Conservation (phyloP, 2,329 filamentous ascomycete species). For the Xylaria sp. region DNA sequence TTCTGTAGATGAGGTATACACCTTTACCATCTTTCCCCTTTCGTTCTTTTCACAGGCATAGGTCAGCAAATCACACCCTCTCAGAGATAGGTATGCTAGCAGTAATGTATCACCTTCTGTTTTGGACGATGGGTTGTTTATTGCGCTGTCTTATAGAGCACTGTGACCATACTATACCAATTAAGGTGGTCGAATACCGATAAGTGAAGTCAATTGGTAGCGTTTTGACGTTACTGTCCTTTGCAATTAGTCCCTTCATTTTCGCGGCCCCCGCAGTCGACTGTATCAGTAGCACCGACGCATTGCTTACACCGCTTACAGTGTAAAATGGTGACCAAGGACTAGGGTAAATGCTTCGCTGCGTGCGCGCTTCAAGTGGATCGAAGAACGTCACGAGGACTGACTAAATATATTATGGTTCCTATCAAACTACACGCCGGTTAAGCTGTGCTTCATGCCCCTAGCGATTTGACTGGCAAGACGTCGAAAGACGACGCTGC, state of each 20-base stretch:
- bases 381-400: conserved; percentile 31
- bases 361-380: conserved; percentile 21
- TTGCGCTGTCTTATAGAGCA: neutral
- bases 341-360: conserved; percentile 22
- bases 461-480: conserved; percentile 28
- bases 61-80: conserved; percentile 5
- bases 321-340: conserved; percentile 4
- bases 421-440: conserved; percentile 27
- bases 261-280: neutral
- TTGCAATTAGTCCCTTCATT: neutral
- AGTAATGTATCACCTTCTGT: neutral
- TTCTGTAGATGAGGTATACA: neutral
- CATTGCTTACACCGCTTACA: conserved; percentile 3
- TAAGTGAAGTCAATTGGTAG: neutral
- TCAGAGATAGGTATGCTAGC: conserved; percentile 1
- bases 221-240: neutral
- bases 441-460: conserved; percentile 23
- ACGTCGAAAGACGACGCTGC: conserved; percentile 15
- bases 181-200: neutral
- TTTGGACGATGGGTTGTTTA: conserved; percentile 9
- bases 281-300: neutral
- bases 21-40: neutral
- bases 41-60: neutral
- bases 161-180: conserved; percentile 1
- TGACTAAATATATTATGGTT: conserved; percentile 24